Percentiles rank a stretch among this genome's conserved stretches.
Conservation (phyloP, 2,329 filamentous ascomycete genomes). For the Colletotrichum liaoningense region DNA sequence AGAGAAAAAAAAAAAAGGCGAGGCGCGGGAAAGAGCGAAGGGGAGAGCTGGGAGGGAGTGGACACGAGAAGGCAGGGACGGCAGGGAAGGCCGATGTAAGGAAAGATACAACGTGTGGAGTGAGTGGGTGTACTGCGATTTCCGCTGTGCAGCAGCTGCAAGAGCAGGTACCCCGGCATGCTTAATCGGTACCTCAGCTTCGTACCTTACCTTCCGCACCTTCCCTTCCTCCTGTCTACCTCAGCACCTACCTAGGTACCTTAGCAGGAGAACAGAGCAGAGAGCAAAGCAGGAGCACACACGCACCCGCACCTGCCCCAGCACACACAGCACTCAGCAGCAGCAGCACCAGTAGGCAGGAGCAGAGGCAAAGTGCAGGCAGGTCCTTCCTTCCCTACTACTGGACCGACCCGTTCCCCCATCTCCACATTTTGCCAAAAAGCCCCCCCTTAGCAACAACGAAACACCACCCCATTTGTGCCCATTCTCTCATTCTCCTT, state of each 20-base stretch:
- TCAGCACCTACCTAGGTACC: neutral
- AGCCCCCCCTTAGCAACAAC: conserved; percentile 34
- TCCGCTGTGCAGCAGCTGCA: conserved; percentile 14
- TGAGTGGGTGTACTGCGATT: conserved; percentile 12
- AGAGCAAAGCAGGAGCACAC: neutral
- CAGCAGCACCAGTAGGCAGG: neutral
- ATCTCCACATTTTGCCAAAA: conserved; percentile 37
- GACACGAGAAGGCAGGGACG: neutral
- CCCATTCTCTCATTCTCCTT: conserved; percentile 34
- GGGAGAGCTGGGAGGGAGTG: neutral
- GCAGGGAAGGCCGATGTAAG: neutral
- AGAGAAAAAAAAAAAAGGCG: neutral
- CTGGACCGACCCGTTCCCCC: conserved; percentile 33
- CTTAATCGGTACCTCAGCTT: conserved; percentile 1
- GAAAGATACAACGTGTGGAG: neutral
- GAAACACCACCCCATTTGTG: conserved; percentile 33
- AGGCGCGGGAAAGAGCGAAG: neutral
- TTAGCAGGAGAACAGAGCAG: neutral
- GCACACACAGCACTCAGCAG: neutral
- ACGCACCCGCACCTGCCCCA: neutral
- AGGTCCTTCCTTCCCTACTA: conserved; percentile 1
- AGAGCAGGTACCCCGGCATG: conserved; percentile 7
- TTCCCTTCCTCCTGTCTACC: neutral
- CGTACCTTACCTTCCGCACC: neutral
- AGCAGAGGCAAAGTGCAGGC: neutral